Evolutionary conservation across 768 basidiomycete species (phyloP), one percentile per base, ranked within the genome.

Genomic region (Mycena metata): DNA sequence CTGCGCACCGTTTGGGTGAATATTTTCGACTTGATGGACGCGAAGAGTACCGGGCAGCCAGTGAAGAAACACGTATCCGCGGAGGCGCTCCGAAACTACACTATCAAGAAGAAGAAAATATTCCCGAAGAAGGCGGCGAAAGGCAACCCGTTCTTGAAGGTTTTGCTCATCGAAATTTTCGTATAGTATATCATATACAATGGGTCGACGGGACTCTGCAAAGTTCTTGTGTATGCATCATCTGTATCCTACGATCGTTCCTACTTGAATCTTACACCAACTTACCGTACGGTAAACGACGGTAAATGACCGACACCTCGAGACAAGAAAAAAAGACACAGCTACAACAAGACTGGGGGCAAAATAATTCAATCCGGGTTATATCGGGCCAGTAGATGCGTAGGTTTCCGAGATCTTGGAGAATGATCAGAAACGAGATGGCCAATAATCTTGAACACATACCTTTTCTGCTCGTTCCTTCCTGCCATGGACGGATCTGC

Each of bases 401-500:
- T 83, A 94, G 21, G 90, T 89, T 68, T 89, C 90, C 39, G 90
- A 90, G 77, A 94, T 91, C 91, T 93, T 67, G 69, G n/a, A 24
- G 23, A n/a, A 49, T 15, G 50, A 35, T 47, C 59, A 59, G 60
- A 33, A 42, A 39, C 24, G 69, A n/a, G 47, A 26, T 26, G 33
- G 41, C 26, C n/a, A 39, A 23, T n/a, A 19, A 26, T 33, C 24
- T n/a, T n/a, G n/a, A 63, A 59, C 16, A 73, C 82, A 46, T 72
- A 93, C 93, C 88, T 90, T 93, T 73, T 88, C 84, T 52, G 91
- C 86, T n/a, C 90, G 87, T 62, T 83, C 79, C 69, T 80, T 83
- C 26, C 93, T 92, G 55, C 90, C 90, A 47, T 91, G 89, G 65
- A 94, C 88, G 76, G 89, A 94, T 42, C 87, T 86, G 79, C 94